Evolutionary conservation across 2,329 filamentous ascomycete genomes (phyloP).

Genomic region (Beauveria sp.): DNA sequence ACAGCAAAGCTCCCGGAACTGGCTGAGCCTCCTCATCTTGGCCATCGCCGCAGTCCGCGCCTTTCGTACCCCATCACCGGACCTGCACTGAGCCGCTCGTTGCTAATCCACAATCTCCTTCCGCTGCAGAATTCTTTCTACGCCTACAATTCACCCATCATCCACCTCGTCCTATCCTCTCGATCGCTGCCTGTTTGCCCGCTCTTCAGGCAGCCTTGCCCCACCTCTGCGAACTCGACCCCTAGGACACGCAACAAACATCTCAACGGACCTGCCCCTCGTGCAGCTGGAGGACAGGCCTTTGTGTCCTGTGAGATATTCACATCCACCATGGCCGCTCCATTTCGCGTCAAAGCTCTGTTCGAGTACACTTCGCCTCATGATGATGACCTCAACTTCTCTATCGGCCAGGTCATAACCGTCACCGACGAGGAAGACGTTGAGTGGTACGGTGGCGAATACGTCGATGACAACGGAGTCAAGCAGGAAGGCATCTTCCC

Average conservation of each 20-base stretch:
- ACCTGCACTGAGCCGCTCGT: neutral
- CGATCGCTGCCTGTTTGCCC: neutral
- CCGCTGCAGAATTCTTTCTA: neutral
- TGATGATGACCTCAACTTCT: slow-evolving; percentile 89
- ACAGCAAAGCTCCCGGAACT: slow-evolving; percentile 7
- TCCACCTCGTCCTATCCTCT: neutral
- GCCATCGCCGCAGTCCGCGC: neutral
- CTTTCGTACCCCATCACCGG: neutral
- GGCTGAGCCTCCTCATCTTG: slow-evolving; percentile 11
- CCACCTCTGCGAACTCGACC: slow-evolving; percentile 6
- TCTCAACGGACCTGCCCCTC: slow-evolving; percentile 4
- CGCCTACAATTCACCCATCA: neutral
- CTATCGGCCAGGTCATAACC: slow-evolving; percentile 79
- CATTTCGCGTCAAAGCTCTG: slow-evolving; percentile 91
- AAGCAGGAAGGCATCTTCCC: slow-evolving; percentile 86
- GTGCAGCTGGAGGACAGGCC: slow-evolving; percentile 4
- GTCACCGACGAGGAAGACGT: slow-evolving; percentile 87
- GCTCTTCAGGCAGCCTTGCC: slow-evolving; percentile 4
- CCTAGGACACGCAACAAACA: slow-evolving; percentile 11
- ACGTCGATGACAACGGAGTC: slow-evolving; percentile 64
- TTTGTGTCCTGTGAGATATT: slow-evolving; percentile 13
- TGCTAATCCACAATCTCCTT: neutral
- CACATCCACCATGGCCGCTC: slow-evolving; percentile 56
- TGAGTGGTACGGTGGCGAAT: slow-evolving; percentile 91
- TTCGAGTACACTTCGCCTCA: slow-evolving; percentile 91